A percentile compares a stretch with the other conserved stretches of the same genome.
phyloP scores from a whole-genome alignment of 352 stramenopile genomes.

The Phytopythium helicoides region DNA sequence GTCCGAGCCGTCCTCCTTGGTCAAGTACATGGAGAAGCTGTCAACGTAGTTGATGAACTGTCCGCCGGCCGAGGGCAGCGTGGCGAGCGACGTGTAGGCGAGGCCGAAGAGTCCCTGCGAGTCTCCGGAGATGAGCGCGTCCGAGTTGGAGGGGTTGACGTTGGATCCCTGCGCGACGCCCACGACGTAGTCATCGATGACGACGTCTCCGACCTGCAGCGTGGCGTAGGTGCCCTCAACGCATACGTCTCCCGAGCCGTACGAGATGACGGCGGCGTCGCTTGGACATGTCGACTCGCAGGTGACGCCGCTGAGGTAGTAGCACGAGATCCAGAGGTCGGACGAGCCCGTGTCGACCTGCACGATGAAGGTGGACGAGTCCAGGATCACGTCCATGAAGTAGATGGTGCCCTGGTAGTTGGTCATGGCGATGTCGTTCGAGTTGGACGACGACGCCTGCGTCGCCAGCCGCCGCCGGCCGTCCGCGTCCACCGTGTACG shows the following conservation, averaged over 20 bases:
- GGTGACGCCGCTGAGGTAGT: constrained; percentile 32
- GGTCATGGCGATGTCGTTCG: constrained; percentile 32
- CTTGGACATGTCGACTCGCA: constrained; percentile 48
- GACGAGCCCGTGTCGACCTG: constrained; percentile 78
- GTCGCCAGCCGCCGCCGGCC: constrained; percentile 21
- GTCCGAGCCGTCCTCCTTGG: constrained; percentile 27
- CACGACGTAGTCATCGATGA: constrained; percentile 47
- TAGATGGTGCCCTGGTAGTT: constrained; percentile 69
- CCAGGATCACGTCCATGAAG: constrained; percentile 53
- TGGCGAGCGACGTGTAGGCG: constrained; percentile 49
- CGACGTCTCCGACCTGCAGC: constrained; percentile 47
- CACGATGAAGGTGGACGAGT: constrained; percentile 38
- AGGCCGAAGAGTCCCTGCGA: constrained; percentile 67
- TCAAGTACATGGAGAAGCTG: constrained; percentile 71
- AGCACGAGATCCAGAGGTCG: constrained; percentile 75
- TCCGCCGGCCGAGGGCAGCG: constrained; percentile 36
- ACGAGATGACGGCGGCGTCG: constrained; percentile 40
- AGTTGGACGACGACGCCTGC: constrained; percentile 24
- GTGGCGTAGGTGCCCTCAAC: constrained; percentile 35
- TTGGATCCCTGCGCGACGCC: constrained; percentile 51
- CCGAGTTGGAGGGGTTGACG: constrained; percentile 35
- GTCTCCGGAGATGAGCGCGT: constrained; percentile 35
- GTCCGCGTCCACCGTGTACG: background rate
- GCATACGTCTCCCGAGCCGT: constrained; percentile 66
- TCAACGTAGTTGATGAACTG: constrained; percentile 62